Conservation (phyloP, 2,329 filamentous ascomycete genomes). For the Paraphoma chrysanthemicola region DNA sequence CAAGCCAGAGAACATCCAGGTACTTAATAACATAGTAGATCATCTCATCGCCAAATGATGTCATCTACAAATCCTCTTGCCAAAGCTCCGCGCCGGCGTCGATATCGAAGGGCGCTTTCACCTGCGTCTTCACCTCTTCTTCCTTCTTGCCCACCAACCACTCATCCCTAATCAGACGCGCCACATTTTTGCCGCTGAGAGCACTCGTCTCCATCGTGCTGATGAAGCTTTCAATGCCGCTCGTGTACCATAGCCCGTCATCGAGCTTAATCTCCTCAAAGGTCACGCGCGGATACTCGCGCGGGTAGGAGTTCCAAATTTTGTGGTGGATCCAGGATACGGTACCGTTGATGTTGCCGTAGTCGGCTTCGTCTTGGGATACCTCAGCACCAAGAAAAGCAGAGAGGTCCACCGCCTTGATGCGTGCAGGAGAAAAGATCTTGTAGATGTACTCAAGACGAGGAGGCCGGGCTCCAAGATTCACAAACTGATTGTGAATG, state of each 20-base stretch:
- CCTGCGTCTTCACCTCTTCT: neutral
- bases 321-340: slow-evolving; percentile 46
- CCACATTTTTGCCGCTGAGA: slow-evolving; percentile 87
- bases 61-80: slow-evolving; percentile 1
- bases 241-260: slow-evolving; percentile 69
- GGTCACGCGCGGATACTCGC: slow-evolving; percentile 80
- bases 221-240: slow-evolving; percentile 87
- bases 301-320: slow-evolving; percentile 87
- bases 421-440: slow-evolving; percentile 65
- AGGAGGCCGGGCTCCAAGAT: slow-evolving; percentile 54
- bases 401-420: slow-evolving; percentile 57
- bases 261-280: slow-evolving; percentile 82
- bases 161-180: slow-evolving; percentile 71
- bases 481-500: slow-evolving; percentile 69
- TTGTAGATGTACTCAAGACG: slow-evolving; percentile 68
- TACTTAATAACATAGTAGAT: too few relatives aligned
- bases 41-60: too few relatives aligned
- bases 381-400: slow-evolving; percentile 53
- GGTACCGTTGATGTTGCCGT: slow-evolving; percentile 38
- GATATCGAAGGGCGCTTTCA: neutral
- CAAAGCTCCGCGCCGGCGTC: neutral
- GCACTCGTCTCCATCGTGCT: slow-evolving; percentile 97
- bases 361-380: slow-evolving; percentile 39
- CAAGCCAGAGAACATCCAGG: too few relatives aligned
- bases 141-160: slow-evolving; percentile 44